Evolutionary conservation across 148 eudicot species (phyloP), one percentile per base, ranked within the genome.

Genomic region (Tetragonia tetragonoides): DNA sequence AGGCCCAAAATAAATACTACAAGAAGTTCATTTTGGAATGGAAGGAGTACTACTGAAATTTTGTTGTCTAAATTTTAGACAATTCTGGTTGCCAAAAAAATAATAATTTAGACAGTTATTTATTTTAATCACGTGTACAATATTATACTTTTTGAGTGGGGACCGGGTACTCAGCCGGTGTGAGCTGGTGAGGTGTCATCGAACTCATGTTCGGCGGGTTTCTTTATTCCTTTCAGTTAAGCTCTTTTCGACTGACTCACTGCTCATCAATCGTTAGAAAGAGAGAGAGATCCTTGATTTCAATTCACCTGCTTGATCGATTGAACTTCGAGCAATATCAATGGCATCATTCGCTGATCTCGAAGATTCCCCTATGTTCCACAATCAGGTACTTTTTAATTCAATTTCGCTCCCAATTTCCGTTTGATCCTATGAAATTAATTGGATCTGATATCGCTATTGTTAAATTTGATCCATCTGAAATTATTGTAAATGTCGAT

Each of bases 281-380:
- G 49, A 68, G 3, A 70, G 53, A 68, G 44, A 68, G 20, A 49
- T 49, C 60, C 40, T 47, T 34, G 21, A n/a, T 70, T 46, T 46
- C 6, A 5, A 14, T 41, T 67, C 51, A 11, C 16, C 37, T 67
- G 24, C 51, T 41, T 67, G 72, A 68, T 67, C 37, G 15, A 44
- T 68, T 14, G 17, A 44, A 24, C 14, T 4, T 17, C 38, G 64
- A 28, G 23, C 14, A 53, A 6, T 34, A 17, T 53, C 85, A 62
- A 90, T 90, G 94, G 88, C 89, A 66, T 73, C 89, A 66, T 90
- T 87, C 80, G 76, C 84, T 69, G 90, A 87, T 70, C 90, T 90
- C 54, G 90, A 87, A 68, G 94, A 90, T 83, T 90, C 94, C 0
- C 94, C 94, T 3, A 87, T 89, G 92, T 90, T 90, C 65, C 90